Percentiles rank a stretch among this genome's conserved stretches.
phyloP scores from a whole-genome alignment of 2,329 filamentous ascomycete species.

The Stromatinia cepivora region DNA sequence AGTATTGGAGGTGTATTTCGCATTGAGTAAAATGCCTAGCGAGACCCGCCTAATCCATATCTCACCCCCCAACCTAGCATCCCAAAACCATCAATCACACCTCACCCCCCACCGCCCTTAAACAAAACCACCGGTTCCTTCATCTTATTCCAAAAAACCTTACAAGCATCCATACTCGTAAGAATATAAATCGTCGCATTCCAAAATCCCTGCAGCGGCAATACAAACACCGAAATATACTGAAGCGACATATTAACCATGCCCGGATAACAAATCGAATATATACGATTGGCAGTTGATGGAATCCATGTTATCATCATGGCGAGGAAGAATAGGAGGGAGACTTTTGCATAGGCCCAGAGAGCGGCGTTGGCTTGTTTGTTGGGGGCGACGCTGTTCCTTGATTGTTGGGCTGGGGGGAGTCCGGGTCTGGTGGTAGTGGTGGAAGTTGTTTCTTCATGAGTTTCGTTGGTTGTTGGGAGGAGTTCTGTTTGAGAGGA shows the following conservation, averaged over 20 bases:
- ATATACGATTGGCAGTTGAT: slow-evolving; percentile 75
- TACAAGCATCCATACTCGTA: slow-evolving; percentile 55
- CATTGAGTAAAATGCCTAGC: not conserved
- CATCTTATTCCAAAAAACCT: not conserved
- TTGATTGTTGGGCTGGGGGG: not conserved
- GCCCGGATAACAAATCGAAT: slow-evolving; percentile 60
- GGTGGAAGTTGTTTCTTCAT: slow-evolving; percentile 31
- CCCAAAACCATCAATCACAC: too few species aligned
- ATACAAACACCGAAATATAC: slow-evolving; percentile 69
- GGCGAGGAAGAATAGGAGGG: slow-evolving; percentile 70
- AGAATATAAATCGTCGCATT: slow-evolving; percentile 75
- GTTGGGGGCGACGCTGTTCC: not conserved
- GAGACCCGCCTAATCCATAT: not conserved
- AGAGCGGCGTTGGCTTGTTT: slow-evolving; percentile 56
- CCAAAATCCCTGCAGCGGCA: slow-evolving; percentile 83
- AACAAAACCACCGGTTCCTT: not conserved
- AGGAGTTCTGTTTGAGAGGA: slow-evolving; percentile 52
- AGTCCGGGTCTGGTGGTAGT: not conserved
- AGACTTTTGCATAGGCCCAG: slow-evolving; percentile 69
- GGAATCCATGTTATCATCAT: slow-evolving; percentile 75
- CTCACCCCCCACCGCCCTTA: not conserved
- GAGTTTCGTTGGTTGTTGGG: slow-evolving; percentile 44
- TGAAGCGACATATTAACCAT: slow-evolving; percentile 60
- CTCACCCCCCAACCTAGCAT: not conserved
- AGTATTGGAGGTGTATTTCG: too few species aligned